Percentiles rank a stretch among this genome's conserved stretches.
Evolutionary conservation across 257 asterid species (phyloP).

Genomic region (Ophiorrhiza pumila): DNA sequence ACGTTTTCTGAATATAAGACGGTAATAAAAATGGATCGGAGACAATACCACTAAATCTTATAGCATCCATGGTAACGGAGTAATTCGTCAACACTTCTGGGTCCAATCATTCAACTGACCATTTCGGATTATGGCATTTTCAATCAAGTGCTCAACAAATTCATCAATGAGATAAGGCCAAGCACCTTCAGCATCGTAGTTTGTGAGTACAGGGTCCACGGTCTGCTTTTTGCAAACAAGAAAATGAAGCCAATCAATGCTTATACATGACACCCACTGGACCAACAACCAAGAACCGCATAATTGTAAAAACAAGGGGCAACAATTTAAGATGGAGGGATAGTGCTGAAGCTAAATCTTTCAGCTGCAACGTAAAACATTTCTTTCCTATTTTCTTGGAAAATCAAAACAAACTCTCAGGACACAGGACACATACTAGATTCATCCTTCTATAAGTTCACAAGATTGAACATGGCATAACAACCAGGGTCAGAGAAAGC

Average conservation of each 20-base stretch:
- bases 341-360: background rate
- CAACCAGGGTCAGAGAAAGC: background rate
- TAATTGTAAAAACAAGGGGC: background rate
- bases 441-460: background rate
- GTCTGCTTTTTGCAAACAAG: conserved; percentile 44
- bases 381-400: background rate
- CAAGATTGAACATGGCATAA: too few relatives aligned
- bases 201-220: conserved; percentile 77
- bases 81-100: conserved; percentile 40
- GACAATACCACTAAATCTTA: background rate
- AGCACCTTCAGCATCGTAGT: conserved; percentile 95
- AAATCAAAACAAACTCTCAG: background rate
- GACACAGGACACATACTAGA: background rate
- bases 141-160: conserved; percentile 83
- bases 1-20: conserved; percentile 1
- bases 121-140: conserved; percentile 62
- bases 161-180: conserved; percentile 99
- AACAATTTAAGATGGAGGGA: background rate
- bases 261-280: background rate
- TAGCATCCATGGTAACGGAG: background rate
- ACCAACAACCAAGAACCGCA: background rate
- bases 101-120: conserved; percentile 67
- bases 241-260: background rate
- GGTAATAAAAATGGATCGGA: background rate
- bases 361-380: background rate